Conservation (phyloP, 371 early-diverging fungal species). For the Mucor racemosus region DNA sequence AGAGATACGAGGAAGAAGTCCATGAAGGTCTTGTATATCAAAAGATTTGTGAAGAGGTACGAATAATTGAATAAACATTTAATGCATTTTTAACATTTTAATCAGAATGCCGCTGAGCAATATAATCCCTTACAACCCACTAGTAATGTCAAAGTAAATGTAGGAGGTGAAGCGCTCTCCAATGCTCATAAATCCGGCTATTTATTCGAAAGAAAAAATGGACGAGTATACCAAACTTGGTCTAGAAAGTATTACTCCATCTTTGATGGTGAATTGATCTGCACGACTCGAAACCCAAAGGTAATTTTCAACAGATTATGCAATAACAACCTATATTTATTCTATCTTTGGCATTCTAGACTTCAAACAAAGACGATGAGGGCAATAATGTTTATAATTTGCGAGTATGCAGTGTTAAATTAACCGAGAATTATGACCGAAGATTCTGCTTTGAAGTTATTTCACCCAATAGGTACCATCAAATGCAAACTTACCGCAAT, state of each 20-base stretch:
- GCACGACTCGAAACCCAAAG: constrained; percentile 53
- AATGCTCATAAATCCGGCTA: constrained; percentile 66
- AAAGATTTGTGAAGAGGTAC: constrained; percentile 36
- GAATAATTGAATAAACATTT: neutral
- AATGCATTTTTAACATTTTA: neutral
- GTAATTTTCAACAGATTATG: constrained; percentile 26
- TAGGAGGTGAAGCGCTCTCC: neutral
- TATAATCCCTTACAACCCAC: constrained; percentile 36
- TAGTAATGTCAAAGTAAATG: constrained; percentile 3
- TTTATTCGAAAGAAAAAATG: constrained; percentile 72
- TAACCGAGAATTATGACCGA: constrained; percentile 68
- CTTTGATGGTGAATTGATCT: constrained; percentile 64
- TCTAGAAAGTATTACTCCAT: constrained; percentile 75
- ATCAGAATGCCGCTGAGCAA: constrained; percentile 33
- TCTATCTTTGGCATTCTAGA: neutral
- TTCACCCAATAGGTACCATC: constrained; percentile 70
- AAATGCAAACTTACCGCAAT: neutral
- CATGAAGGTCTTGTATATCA: constrained; percentile 41
- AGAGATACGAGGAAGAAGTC: constrained; percentile 46
- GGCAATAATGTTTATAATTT: constrained; percentile 59
- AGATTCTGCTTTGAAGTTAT: constrained; percentile 87
- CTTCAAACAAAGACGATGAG: constrained; percentile 47
- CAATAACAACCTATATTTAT: no score
- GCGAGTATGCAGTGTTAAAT: constrained; percentile 81
- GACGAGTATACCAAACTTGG: constrained; percentile 77